Evolutionary conservation across 225 moss, liverwort and hornwort genomes (phyloP).

Genomic region (Sphagnum contortum): DNA sequence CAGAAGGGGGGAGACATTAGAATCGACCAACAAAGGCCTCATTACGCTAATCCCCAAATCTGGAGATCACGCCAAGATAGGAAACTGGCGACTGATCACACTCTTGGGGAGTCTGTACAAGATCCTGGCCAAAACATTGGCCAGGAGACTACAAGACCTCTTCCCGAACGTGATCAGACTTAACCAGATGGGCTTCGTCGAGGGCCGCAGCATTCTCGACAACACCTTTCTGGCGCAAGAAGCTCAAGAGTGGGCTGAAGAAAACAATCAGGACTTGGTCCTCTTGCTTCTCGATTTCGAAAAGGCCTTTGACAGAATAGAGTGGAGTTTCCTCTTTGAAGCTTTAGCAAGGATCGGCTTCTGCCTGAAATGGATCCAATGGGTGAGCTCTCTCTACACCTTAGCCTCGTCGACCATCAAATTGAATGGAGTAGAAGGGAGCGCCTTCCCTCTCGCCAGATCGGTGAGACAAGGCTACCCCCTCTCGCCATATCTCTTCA

Average conservation of each 20-base stretch:
- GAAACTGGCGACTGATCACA: not conserved
- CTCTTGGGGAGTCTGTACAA: slow-evolving; percentile 1
- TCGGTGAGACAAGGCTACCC: slow-evolving; percentile 4
- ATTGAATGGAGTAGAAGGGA: not conserved
- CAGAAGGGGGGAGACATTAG: not conserved
- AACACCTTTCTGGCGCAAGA: not conserved
- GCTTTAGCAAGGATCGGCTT: not conserved
- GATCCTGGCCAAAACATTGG: not conserved
- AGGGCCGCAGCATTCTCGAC: not conserved
- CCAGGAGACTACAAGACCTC: not conserved
- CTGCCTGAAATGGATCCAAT: not conserved
- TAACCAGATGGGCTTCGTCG: not conserved
- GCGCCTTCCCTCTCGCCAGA: not conserved
- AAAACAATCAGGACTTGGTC: not conserved
- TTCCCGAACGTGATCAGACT: not conserved
- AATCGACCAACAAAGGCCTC: not conserved
- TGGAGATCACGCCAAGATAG: not conserved
- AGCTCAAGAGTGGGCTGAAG: not conserved
- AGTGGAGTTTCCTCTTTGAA: not conserved
- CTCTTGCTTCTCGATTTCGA: slow-evolving; percentile 1
- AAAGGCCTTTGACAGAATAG: slow-evolving; percentile 1
- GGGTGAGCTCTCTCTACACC: not conserved
- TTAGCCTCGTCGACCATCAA: not conserved
- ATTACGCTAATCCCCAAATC: slow-evolving; percentile 3
- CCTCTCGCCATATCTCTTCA: not conserved